Percentiles rank a stretch among this genome's conserved stretches.
Conservation (phyloP, 106 monocot genomes). For the Triglochin maritima region DNA sequence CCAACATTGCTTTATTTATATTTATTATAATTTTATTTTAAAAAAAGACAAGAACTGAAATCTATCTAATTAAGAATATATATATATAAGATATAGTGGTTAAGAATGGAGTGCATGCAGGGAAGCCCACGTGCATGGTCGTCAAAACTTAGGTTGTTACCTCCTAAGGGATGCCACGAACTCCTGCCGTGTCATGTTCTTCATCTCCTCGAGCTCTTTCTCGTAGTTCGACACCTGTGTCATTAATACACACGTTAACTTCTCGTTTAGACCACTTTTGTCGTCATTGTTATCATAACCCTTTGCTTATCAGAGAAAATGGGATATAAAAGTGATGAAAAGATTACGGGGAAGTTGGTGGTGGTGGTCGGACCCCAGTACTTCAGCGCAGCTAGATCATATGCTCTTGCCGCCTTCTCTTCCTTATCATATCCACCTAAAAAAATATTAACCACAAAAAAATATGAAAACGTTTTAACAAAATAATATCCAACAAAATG, state of each 20-base stretch:
- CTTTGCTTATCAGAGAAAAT: background rate
- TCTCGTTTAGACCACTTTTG: too few species aligned
- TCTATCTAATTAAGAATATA: too few species aligned
- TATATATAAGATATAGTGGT: background rate
- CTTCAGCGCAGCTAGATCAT: slow-evolving; percentile 92
- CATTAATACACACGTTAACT: too few species aligned
- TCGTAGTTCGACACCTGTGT: slow-evolving; percentile 73
- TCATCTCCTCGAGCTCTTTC: slow-evolving; percentile 92
- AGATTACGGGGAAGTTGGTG: slow-evolving; percentile 76
- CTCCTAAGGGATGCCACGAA: slow-evolving; percentile 93
- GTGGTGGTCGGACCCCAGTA: slow-evolving; percentile 96
- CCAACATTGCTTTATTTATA: background rate
- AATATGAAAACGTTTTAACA: background rate
- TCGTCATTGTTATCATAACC: too few species aligned
- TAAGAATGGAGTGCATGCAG: background rate
- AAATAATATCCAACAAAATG: background rate
- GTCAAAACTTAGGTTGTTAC: slow-evolving; percentile 15
- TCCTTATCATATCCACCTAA: slow-evolving; percentile 94
- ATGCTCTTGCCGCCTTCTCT: slow-evolving; percentile 96
- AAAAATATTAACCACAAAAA: background rate
- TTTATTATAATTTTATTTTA: too few species aligned
- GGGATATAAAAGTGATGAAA: background rate
- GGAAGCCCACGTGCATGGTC: slow-evolving; percentile 17
- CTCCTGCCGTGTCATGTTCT: slow-evolving; percentile 96
- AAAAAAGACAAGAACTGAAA: too few species aligned